phyloP scores from a whole-genome alignment of 371 early-diverging fungal species.

The Mucor mucedo region DNA sequence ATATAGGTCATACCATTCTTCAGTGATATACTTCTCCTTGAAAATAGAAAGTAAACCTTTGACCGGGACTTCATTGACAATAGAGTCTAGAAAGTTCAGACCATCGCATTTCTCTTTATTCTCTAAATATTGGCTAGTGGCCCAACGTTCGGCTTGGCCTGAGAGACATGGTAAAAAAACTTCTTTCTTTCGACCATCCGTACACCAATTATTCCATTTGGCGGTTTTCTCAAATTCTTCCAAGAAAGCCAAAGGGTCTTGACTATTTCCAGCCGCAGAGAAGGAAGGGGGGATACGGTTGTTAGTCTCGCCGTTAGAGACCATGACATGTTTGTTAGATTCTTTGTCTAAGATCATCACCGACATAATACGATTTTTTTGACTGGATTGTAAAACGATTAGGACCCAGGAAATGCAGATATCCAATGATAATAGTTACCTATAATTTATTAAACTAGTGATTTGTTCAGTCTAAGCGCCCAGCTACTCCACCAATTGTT shows the following conservation, averaged over 20 bases:
- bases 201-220: slow-evolving; percentile 4
- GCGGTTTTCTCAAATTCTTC: neutral
- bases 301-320: neutral
- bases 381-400: too few relatives aligned
- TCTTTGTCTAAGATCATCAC: slow-evolving; percentile 3
- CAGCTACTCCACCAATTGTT: slow-evolving; percentile 12
- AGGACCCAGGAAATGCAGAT: too few relatives aligned
- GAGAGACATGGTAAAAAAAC: neutral
- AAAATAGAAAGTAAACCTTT: neutral
- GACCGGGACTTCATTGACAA: too few relatives aligned
- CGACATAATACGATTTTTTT: too few relatives aligned
- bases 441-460: neutral
- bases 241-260: neutral
- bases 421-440: too few relatives aligned
- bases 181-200: neutral
- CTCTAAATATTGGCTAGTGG: neutral
- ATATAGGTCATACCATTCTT: neutral
- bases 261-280: neutral
- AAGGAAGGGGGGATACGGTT: neutral
- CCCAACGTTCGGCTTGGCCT: slow-evolving; percentile 1
- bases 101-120: too few relatives aligned
- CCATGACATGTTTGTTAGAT: neutral
- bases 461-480: neutral
- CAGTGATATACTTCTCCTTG: slow-evolving; percentile 5
- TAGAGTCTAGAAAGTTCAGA: too few relatives aligned